A percentile compares a stretch with the other conserved stretches of the same genome.
Evolutionary conservation across 2,329 filamentous ascomycete species (phyloP).

Genomic region (Hysterium pulicare): DNA sequence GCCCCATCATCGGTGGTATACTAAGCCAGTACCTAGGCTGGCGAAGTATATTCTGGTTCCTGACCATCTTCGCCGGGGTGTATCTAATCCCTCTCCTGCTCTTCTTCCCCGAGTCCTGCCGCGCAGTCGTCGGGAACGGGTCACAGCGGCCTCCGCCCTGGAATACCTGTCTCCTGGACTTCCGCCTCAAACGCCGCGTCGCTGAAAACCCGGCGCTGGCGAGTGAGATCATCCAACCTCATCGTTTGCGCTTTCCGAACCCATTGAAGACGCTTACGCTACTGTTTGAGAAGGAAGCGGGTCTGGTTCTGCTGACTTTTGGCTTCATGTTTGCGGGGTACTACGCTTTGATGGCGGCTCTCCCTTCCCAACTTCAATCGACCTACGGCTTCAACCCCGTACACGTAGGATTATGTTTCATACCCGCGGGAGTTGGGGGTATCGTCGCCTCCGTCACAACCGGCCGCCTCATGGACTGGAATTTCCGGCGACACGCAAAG

Average conservation of each 20-base stretch:
- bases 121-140: conserved; percentile 8
- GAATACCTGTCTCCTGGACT: conserved; percentile 11
- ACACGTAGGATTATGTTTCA: conserved; percentile 37
- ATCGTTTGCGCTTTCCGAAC: conserved; percentile 43
- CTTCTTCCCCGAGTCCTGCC: conserved; percentile 37
- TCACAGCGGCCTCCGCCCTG: conserved; percentile 17
- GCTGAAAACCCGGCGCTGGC: background rate
- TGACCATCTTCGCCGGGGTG: conserved; percentile 44
- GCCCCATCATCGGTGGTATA: conserved; percentile 24
- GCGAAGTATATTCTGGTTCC: conserved; percentile 53
- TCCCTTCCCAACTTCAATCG: conserved; percentile 43
- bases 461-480: conserved; percentile 62
- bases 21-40: conserved; percentile 47
- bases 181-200: conserved; percentile 10
- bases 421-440: conserved; percentile 33
- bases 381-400: conserved; percentile 44
- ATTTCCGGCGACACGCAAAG: conserved; percentile 64
- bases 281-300: conserved; percentile 35
- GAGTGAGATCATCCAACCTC: too few species aligned
- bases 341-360: conserved; percentile 40
- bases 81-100: conserved; percentile 30
- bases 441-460: conserved; percentile 34
- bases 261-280: conserved; percentile 38
- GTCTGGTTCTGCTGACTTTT: conserved; percentile 28
- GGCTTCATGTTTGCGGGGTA: conserved; percentile 8